A percentile compares a stretch with the other conserved stretches of the same genome.
These are phyloP conservation scores for Paramecium sexaurelia DNA, from an alignment of 73 alveolate species.

Conservation along the genomic window DNA sequence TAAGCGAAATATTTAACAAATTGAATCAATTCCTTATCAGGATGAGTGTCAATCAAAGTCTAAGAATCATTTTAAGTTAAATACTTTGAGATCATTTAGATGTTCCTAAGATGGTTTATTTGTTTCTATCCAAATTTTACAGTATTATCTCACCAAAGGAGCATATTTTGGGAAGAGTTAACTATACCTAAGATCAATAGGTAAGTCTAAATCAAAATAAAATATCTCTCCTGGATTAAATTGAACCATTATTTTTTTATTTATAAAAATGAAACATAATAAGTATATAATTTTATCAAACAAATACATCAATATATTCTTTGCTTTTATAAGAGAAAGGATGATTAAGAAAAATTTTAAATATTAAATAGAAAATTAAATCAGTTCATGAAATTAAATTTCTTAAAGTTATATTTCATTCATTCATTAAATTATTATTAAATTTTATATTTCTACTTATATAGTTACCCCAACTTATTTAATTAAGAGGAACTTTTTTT, in stretches of 20 bases:
- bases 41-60: not conserved
- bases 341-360: no score
- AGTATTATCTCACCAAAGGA: not conserved
- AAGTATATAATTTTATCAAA: not conserved
- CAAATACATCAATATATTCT: no score
- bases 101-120: not conserved
- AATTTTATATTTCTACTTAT: no score
- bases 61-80: not conserved
- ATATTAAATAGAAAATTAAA: no score
- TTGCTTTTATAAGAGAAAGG: no score
- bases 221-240: not conserved
- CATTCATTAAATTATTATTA: no score
- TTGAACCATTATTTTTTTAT: not conserved
- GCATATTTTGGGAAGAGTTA: not conserved
- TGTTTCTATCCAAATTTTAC: not conserved
- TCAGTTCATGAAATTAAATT: no score
- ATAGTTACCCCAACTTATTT: no score
- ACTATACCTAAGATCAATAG: not conserved
- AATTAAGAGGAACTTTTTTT: no score
- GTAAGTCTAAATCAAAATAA: not conserved
- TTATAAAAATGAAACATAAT: no score
- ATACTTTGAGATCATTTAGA: not conserved
- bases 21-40: slow-evolving; percentile 27
- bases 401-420: no score
- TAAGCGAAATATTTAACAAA: not conserved